Percentiles rank a stretch among this genome's conserved stretches.
Conservation (phyloP, 2,329 filamentous ascomycete genomes). For the Apiospora marii region DNA sequence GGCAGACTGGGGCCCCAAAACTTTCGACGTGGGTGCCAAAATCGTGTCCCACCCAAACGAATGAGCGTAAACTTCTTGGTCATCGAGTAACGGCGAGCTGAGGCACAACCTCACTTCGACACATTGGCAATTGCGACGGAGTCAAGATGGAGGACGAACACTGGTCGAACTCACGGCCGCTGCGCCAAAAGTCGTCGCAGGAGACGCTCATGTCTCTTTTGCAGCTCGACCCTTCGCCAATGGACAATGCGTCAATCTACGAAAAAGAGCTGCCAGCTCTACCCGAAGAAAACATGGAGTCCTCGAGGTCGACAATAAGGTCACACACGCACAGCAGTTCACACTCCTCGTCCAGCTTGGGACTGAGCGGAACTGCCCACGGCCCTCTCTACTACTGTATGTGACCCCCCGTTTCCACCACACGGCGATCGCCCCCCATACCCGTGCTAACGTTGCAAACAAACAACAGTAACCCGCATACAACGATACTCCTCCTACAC, state of each 20-base stretch:
- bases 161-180: slow-evolving; percentile 46
- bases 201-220: slow-evolving; percentile 72
- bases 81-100: neutral
- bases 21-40: neutral
- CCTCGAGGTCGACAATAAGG: slow-evolving; percentile 41
- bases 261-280: slow-evolving; percentile 56
- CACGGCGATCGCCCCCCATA: too few species aligned
- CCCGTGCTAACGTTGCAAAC: neutral
- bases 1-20: neutral
- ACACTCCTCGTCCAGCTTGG: slow-evolving; percentile 51
- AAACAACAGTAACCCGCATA: slow-evolving; percentile 71
- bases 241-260: slow-evolving; percentile 61
- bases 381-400: slow-evolving; percentile 79
- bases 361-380: slow-evolving; percentile 66
- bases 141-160: slow-evolving; percentile 8
- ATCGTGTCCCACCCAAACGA: slow-evolving; percentile 6
- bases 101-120: neutral
- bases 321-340: slow-evolving; percentile 37
- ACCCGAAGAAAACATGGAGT: slow-evolving; percentile 45
- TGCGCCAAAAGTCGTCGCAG: slow-evolving; percentile 52
- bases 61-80: slow-evolving; percentile 3
- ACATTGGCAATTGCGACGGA: neutral
- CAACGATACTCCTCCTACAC: slow-evolving; percentile 92
- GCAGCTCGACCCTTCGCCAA: slow-evolving; percentile 83
- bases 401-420: slow-evolving; percentile 39